Evolutionary conservation across 257 asterid species (phyloP).

Genomic region (Ehretia macrophylla): DNA sequence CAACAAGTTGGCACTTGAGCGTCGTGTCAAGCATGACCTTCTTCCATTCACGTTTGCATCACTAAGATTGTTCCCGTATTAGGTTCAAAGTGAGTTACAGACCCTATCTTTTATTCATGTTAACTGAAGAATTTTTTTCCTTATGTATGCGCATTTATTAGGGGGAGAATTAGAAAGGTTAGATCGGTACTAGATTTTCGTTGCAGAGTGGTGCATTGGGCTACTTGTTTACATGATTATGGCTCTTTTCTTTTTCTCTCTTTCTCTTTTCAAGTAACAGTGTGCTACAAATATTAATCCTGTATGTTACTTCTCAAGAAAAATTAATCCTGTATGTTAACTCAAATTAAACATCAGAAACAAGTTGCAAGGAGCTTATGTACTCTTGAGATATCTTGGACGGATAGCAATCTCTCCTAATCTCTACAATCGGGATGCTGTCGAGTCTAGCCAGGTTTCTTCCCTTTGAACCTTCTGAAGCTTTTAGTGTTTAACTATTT

Average conservation of each 20-base stretch:
- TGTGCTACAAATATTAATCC: background rate
- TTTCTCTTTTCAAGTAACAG: too few relatives aligned
- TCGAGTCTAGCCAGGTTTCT: constrained; percentile 61
- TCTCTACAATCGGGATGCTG: constrained; percentile 48
- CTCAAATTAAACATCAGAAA: constrained; percentile 41
- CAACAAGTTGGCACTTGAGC: too few relatives aligned
- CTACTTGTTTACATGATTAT: too few relatives aligned
- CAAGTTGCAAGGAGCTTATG: constrained; percentile 54
- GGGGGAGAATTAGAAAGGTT: background rate
- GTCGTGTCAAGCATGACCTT: too few relatives aligned
- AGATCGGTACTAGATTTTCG: too few relatives aligned
- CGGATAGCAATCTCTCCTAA: constrained; percentile 40
- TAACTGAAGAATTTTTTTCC: background rate
- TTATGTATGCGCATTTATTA: too few relatives aligned
- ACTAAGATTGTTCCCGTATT: background rate
- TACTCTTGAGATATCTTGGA: constrained; percentile 59
- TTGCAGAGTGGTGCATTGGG: too few relatives aligned
- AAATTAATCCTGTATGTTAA: constrained; percentile 2
- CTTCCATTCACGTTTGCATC: too few relatives aligned
- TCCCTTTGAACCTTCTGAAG: constrained; percentile 1
- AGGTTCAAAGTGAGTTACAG: background rate
- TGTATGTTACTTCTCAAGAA: too few relatives aligned
- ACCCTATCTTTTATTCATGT: background rate
- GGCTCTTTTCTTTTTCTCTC: too few relatives aligned
- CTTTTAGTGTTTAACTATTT: background rate